These are phyloP conservation scores for Lepidium sativum DNA, from an alignment of 345 rosid genomes.

Conservation along the genomic window DNA sequence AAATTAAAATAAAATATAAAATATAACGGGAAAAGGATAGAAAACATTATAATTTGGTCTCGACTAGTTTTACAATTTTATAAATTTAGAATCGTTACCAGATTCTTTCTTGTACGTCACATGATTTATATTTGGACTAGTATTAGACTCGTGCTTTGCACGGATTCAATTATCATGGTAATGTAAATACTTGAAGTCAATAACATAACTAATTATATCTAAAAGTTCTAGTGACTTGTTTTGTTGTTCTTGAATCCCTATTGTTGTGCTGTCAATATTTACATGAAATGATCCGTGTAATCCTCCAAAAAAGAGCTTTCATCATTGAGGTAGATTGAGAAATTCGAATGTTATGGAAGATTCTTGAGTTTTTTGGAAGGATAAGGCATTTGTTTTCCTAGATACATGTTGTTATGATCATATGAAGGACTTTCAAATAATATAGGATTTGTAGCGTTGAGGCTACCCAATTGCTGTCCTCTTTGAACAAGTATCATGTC, in stretches of 20 bases:
- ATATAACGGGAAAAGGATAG: neutral
- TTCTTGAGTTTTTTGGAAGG: constrained; percentile 46
- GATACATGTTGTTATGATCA: constrained; percentile 41
- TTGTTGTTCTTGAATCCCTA: constrained; percentile 87
- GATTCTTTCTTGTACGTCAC: neutral
- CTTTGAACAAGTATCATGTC: constrained; percentile 59
- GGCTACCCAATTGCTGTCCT: constrained; percentile 55
- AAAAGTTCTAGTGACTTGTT: constrained; percentile 60
- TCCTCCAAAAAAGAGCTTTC: constrained; percentile 48
- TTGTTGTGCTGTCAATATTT: constrained; percentile 38
- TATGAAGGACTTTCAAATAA: constrained; percentile 43
- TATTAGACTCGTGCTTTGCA: no score
- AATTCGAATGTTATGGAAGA: constrained; percentile 42
- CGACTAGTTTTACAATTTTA: neutral
- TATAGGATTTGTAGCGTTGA: constrained; percentile 40
- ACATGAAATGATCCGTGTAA: constrained; percentile 45
- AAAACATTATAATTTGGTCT: neutral
- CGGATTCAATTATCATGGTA: no score
- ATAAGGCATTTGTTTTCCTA: constrained; percentile 43
- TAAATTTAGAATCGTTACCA: neutral
- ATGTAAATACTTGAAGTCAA: constrained; percentile 71
- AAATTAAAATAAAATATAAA: no score
- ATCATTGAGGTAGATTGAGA: constrained; percentile 46
- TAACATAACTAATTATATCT: constrained; percentile 63
- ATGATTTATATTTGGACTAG: neutral